A percentile compares a stretch with the other conserved stretches of the same genome.
phyloP scores from a whole-genome alignment of 805 yeast species.

The Ogataea kodamae region DNA sequence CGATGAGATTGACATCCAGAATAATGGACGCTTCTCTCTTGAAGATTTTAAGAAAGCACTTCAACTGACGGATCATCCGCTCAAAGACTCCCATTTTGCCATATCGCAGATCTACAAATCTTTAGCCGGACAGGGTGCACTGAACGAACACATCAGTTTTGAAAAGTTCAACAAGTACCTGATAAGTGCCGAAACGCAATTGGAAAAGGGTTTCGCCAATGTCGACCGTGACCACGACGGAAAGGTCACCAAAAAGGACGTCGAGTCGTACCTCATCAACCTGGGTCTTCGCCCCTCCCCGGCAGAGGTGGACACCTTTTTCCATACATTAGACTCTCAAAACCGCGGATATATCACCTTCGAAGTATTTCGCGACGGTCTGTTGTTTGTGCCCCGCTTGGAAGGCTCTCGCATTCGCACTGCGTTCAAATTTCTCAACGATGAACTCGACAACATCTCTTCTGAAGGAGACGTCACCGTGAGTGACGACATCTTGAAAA shows the following conservation, averaged over 20 bases:
- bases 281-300: constrained; percentile 53
- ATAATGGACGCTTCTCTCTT: constrained; percentile 47
- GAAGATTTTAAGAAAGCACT: constrained; percentile 47
- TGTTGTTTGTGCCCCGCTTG: constrained; percentile 77
- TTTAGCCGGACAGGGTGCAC: constrained; percentile 41
- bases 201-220: constrained; percentile 60
- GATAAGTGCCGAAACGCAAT: constrained; percentile 64
- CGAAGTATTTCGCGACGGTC: constrained; percentile 81
- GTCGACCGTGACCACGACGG: constrained; percentile 78
- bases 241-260: constrained; percentile 58
- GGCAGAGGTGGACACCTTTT: constrained; percentile 51
- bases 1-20: constrained; percentile 72
- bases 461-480: constrained; percentile 92
- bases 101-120: constrained; percentile 53
- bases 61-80: constrained; percentile 54
- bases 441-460: constrained; percentile 71
- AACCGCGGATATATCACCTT: constrained; percentile 68
- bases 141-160: constrained; percentile 45
- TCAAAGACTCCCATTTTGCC: constrained; percentile 57
- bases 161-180: constrained; percentile 66
- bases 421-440: constrained; percentile 76
- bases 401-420: constrained; percentile 75
- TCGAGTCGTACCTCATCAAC: constrained; percentile 57
- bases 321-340: constrained; percentile 51
- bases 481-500: constrained; percentile 71